Conservation (phyloP, 305 asterid genomes). For the Solanum hybrid region DNA sequence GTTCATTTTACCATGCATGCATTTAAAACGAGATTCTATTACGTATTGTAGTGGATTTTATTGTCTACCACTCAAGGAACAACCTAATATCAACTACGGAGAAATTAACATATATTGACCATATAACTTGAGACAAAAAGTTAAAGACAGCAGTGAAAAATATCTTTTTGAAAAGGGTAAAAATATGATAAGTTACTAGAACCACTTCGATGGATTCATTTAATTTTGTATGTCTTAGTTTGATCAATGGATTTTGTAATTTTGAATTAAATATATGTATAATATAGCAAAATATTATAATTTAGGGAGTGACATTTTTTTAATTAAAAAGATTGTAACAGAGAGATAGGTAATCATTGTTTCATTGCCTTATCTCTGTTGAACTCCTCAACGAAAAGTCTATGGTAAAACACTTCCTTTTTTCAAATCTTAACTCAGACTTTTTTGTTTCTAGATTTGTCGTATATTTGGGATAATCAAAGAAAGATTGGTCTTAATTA, state of each 20-base stretch:
- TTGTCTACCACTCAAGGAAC: not conserved
- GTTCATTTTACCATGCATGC: not conserved
- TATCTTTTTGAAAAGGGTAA: not conserved
- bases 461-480: not conserved
- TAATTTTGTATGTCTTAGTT: not conserved
- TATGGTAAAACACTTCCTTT: not conserved
- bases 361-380: not conserved
- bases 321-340: not conserved
- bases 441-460: not conserved
- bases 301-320: not conserved
- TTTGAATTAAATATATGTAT: not conserved
- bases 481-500: not conserved
- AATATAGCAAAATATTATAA: too few species aligned
- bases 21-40: not conserved
- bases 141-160: not conserved
- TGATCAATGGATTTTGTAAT: not conserved
- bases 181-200: not conserved
- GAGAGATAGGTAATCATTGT: not conserved
- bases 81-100: not conserved
- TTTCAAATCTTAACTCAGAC: not conserved
- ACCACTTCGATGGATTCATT: not conserved
- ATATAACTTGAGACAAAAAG: not conserved
- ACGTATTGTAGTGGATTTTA: not conserved
- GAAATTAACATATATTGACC: not conserved
- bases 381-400: not conserved